Evolutionary conservation across 805 yeast genomes (phyloP).

Genomic region (Candida hispaniensis): DNA sequence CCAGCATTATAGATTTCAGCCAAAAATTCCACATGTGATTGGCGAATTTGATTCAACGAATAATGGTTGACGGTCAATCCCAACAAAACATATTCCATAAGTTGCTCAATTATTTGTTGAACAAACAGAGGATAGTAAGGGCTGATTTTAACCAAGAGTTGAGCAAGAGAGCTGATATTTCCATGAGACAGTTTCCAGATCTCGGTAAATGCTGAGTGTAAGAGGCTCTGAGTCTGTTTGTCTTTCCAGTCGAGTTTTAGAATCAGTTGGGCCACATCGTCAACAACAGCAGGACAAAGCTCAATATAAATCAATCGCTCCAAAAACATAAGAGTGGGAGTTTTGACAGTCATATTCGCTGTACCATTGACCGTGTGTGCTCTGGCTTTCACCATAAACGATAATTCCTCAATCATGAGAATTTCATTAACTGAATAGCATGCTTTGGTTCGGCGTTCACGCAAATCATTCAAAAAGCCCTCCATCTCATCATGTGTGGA

Average conservation of each 20-base stretch:
- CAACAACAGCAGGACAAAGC: conserved; percentile 32
- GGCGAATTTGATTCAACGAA: conserved; percentile 45
- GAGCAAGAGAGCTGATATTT: conserved; percentile 41
- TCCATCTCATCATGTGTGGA: conserved; percentile 50
- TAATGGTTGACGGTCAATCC: conserved; percentile 60
- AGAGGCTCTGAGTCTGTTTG: conserved; percentile 28
- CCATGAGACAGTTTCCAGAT: conserved; percentile 56
- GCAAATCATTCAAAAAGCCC: conserved; percentile 50
- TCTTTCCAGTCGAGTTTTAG: conserved; percentile 40
- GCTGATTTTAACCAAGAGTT: conserved; percentile 33
- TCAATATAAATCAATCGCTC: conserved; percentile 43
- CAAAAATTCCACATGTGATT: conserved; percentile 51
- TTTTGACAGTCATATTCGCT: conserved; percentile 20
- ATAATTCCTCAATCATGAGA: conserved; percentile 44
- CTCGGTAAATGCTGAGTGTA: conserved; percentile 39
- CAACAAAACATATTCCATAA: conserved; percentile 50
- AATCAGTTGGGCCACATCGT: conserved; percentile 32
- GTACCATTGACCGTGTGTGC: conserved; percentile 32
- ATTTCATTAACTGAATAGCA: conserved; percentile 44
- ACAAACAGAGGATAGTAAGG: conserved; percentile 34
- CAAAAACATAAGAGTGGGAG: conserved; percentile 34
- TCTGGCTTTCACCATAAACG: conserved; percentile 27
- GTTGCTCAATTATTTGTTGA: conserved; percentile 44
- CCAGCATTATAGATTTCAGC: conserved; percentile 44
- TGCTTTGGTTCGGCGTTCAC: conserved; percentile 39